Percentiles rank a stretch among this genome's conserved stretches.
Conservation (phyloP, 2,329 filamentous ascomycete genomes). For the Lithohypha guttulata region DNA sequence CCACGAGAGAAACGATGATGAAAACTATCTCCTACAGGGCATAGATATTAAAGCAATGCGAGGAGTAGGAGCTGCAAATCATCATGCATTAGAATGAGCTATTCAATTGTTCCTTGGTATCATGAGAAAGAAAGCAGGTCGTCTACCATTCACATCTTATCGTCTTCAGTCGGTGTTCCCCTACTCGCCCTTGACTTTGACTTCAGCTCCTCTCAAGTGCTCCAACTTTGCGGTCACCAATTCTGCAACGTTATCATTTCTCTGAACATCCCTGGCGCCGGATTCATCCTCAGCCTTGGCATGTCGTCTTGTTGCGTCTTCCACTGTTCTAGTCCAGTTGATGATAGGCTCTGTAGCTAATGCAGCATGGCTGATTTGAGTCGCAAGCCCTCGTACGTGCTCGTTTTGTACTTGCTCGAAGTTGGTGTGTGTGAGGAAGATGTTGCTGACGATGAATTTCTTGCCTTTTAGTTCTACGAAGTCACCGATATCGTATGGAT, state of each 20-base stretch:
- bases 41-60: too few species aligned
- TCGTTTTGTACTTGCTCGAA: conserved; percentile 23
- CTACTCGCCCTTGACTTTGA: too few species aligned
- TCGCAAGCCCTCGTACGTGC: conserved; percentile 1
- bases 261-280: not conserved
- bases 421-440: conserved; percentile 28
- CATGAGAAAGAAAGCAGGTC: too few species aligned
- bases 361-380: conserved; percentile 7
- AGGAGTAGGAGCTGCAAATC: too few species aligned
- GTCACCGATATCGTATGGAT: conserved; percentile 27
- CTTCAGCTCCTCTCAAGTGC: not conserved
- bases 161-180: too few species aligned
- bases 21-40: too few species aligned
- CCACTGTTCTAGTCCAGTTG: conserved; percentile 8
- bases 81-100: too few species aligned
- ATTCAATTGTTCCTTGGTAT: too few species aligned
- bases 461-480: conserved; percentile 24
- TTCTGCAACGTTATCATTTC: not conserved
- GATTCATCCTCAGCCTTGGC: not conserved
- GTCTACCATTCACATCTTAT: too few species aligned
- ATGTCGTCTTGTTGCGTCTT: not conserved
- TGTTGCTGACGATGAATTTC: conserved; percentile 23
- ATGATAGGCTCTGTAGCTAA: conserved; percentile 1
- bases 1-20: too few species aligned
- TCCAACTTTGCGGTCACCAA: not conserved